Evolutionary conservation across 306 rosid species (phyloP).

Genomic region (Cucumis cinereus): DNA sequence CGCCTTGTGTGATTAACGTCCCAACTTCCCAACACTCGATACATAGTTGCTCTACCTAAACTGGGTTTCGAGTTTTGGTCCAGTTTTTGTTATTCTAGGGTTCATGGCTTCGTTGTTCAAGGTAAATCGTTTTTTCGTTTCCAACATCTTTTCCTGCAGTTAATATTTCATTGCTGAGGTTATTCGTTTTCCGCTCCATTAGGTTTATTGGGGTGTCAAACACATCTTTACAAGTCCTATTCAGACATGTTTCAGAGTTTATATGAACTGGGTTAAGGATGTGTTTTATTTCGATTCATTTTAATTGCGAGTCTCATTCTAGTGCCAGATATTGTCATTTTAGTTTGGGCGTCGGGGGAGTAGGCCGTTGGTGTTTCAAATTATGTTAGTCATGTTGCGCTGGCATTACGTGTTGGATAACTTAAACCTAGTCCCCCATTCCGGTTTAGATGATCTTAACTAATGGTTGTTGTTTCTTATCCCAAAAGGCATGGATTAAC

Average conservation of each 20-base stretch:
- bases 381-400: not conserved
- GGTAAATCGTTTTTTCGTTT: constrained; percentile 12
- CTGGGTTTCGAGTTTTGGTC: constrained; percentile 4
- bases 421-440: not conserved
- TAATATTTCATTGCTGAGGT: not conserved
- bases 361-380: not conserved
- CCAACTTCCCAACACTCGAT: not conserved
- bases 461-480: not conserved
- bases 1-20: not conserved
- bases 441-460: not conserved
- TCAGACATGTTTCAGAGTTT: not conserved
- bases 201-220: not conserved
- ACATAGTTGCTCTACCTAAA: not conserved
- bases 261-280: not conserved
- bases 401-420: not conserved
- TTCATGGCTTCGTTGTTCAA: constrained; percentile 51
- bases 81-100: constrained; percentile 12
- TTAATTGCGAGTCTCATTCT: not conserved
- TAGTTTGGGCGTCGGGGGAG: not conserved
- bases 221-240: not conserved
- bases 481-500: not conserved
- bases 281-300: not conserved
- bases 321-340: not conserved
- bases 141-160: not conserved
- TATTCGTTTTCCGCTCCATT: not conserved